A percentile compares a stretch with the other conserved stretches of the same genome.
Evolutionary conservation across 2,329 filamentous ascomycete species (phyloP).

Genomic region (Phyllosticta citribraziliensis): DNA sequence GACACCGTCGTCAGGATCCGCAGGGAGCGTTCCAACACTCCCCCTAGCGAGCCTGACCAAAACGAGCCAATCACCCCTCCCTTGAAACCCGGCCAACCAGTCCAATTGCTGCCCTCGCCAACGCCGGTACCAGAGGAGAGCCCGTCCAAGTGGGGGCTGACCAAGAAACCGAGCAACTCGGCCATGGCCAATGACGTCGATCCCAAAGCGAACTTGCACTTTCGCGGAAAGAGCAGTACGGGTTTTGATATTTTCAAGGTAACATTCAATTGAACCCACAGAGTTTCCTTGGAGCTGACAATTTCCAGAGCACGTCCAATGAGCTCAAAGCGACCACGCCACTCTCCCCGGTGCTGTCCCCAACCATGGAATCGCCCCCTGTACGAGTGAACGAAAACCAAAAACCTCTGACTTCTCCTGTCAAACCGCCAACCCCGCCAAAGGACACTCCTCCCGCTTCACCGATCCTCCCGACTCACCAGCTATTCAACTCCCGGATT

Average conservation of each 20-base stretch:
- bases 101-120: conserved; percentile 10
- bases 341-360: background rate
- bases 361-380: background rate
- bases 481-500: conserved; percentile 12
- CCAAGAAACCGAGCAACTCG: conserved; percentile 3
- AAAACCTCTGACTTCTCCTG: background rate
- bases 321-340: background rate
- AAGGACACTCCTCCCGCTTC: background rate
- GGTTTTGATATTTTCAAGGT: conserved; percentile 29
- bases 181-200: background rate
- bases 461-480: background rate
- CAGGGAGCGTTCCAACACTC: conserved; percentile 3
- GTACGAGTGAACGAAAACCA: background rate
- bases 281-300: background rate
- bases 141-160: conserved; percentile 14
- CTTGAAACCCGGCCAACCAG: conserved; percentile 5
- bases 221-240: conserved; percentile 28
- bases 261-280: conserved; percentile 9
- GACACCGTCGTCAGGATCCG: background rate
- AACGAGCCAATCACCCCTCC: conserved; percentile 10
- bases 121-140: conserved; percentile 12
- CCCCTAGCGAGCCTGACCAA: conserved; percentile 6
- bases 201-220: conserved; percentile 16
- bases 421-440: background rate
- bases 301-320: background rate